phyloP scores from a whole-genome alignment of 352 stramenopile genomes.

The Globisporangium cederbergense region DNA sequence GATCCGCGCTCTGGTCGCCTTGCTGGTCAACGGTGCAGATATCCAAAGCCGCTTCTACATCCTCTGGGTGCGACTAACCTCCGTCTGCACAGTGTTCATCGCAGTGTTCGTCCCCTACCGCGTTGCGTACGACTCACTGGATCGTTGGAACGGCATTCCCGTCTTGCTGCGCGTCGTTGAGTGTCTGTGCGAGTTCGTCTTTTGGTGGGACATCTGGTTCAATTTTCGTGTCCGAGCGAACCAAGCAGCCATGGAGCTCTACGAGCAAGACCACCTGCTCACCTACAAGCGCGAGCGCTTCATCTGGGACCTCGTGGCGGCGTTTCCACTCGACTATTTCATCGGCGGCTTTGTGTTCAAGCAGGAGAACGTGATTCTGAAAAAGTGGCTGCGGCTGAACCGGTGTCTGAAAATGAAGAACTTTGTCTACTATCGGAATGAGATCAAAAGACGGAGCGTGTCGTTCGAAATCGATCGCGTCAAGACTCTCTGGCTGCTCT shows the following conservation, averaged over 20 bases:
- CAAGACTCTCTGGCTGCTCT: conserved; percentile 54
- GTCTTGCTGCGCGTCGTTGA: conserved; percentile 32
- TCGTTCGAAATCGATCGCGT: conserved; percentile 52
- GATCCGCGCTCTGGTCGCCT: not conserved
- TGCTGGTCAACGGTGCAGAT: conserved; percentile 36
- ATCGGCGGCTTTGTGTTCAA: conserved; percentile 20
- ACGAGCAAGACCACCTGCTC: conserved; percentile 53
- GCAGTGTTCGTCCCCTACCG: conserved; percentile 49
- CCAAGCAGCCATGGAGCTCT: conserved; percentile 51
- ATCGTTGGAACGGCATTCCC: conserved; percentile 38
- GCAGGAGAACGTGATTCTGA: not conserved
- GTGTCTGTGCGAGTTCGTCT: conserved; percentile 39
- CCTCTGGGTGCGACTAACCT: conserved; percentile 46
- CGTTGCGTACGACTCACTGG: conserved; percentile 49
- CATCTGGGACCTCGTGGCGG: conserved; percentile 33
- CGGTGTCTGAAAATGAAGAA: conserved; percentile 55
- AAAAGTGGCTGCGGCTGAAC: conserved; percentile 48
- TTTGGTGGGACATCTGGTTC: conserved; percentile 58
- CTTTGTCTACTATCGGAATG: conserved; percentile 53
- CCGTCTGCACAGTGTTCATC: conserved; percentile 44
- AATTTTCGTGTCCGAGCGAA: conserved; percentile 53
- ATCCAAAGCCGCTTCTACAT: conserved; percentile 60
- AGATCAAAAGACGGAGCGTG: conserved; percentile 58
- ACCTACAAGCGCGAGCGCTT: conserved; percentile 55
- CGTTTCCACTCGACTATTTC: conserved; percentile 53